Percentiles rank a stretch among this genome's conserved stretches.
Conservation (phyloP, 1,284 basidiomycete genomes). For the Athelia sp. region DNA sequence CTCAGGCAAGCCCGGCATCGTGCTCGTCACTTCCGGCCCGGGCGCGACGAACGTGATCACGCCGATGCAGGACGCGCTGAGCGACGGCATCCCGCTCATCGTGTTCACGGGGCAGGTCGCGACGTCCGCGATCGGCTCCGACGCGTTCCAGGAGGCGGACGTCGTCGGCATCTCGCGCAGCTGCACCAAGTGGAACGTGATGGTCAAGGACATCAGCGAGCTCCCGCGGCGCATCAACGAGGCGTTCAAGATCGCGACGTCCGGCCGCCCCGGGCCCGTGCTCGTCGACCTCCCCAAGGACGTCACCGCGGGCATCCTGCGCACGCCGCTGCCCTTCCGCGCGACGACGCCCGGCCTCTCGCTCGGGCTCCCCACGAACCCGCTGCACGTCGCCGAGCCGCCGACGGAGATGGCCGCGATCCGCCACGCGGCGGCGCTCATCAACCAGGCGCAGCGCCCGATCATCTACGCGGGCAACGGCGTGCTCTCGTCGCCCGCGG, state of each 20-base stretch:
- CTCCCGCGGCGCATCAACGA: conserved; percentile 96
- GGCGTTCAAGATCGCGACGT: conserved; percentile 98
- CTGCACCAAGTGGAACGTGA: conserved; percentile 99
- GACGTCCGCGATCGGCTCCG: conserved; percentile 95
- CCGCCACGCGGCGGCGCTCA: conserved; percentile 81
- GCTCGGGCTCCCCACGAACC: conserved; percentile 76
- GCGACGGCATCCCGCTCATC: conserved; percentile 91
- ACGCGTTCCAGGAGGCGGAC: conserved; percentile 98
- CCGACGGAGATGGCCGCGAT: conserved; percentile 69
- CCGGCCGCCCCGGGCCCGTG: conserved; percentile 94
- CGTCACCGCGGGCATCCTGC: conserved; percentile 89
- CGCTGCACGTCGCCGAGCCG: conserved; percentile 51
- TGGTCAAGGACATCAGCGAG: conserved; percentile 97
- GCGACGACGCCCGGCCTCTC: conserved; percentile 83
- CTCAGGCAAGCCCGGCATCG: conserved; percentile 96
- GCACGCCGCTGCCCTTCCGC: conserved; percentile 83
- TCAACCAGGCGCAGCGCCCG: conserved; percentile 89
- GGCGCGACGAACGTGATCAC: conserved; percentile 98
- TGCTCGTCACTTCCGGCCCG: conserved; percentile 96
- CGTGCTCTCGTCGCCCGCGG: conserved; percentile 78
- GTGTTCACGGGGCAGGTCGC: conserved; percentile 98
- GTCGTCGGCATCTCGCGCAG: conserved; percentile 92
- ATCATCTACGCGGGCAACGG: conserved; percentile 95
- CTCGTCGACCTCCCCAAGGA: conserved; percentile 98
- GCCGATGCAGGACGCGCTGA: conserved; percentile 96